phyloP scores from a whole-genome alignment of 148 eudicot species.

The Gaultheria prostrata region DNA sequence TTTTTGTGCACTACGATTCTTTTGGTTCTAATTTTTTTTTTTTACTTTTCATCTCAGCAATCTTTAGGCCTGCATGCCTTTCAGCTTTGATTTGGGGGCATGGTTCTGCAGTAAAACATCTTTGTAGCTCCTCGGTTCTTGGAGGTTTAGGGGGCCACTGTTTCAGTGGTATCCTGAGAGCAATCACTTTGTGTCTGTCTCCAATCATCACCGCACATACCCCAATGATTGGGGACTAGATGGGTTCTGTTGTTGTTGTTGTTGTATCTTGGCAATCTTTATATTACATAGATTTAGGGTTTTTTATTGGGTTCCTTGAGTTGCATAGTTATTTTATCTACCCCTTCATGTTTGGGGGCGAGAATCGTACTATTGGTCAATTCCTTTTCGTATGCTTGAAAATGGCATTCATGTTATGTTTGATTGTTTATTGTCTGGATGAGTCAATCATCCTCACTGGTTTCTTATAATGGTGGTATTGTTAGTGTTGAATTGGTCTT shows the following conservation, averaged over 20 bases:
- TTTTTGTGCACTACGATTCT: too few relatives aligned
- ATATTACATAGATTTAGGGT: background rate
- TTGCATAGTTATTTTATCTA: background rate
- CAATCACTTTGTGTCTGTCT: too few relatives aligned
- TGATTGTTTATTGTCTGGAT: background rate
- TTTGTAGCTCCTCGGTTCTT: too few relatives aligned
- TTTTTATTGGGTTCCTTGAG: background rate
- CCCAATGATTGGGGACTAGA: too few relatives aligned
- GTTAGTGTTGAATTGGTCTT: slow-evolving; percentile 7
- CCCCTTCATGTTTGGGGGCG: background rate
- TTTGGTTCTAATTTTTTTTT: too few relatives aligned
- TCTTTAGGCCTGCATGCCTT: too few relatives aligned
- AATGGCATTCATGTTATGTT: background rate
- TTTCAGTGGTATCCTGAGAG: too few relatives aligned
- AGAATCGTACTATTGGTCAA: background rate
- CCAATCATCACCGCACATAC: too few relatives aligned
- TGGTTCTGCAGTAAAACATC: too few relatives aligned
- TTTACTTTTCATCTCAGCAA: slow-evolving; percentile 8
- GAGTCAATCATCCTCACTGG: background rate
- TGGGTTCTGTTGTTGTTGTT: too few relatives aligned
- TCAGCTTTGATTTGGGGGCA: too few relatives aligned
- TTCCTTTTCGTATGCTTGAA: slow-evolving; percentile 10
- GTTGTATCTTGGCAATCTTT: background rate
- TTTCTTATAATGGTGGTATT: background rate
- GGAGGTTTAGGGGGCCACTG: too few relatives aligned